These are phyloP conservation scores for Lodderomyces jiufengensis DNA, from an alignment of 1,139 yeast species.

Conservation along the genomic window DNA sequence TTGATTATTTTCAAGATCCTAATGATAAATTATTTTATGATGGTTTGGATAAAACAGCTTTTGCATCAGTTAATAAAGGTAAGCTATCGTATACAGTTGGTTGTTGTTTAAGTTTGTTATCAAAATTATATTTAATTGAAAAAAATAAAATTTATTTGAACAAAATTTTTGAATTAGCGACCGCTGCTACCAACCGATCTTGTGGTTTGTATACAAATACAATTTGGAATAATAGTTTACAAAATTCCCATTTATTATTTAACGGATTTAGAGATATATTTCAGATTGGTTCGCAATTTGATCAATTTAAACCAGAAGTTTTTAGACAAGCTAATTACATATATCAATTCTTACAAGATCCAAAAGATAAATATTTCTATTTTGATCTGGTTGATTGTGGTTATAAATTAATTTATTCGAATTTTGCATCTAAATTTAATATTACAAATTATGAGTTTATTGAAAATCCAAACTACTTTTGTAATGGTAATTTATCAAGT, in stretches of 20 bases:
- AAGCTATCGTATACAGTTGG: slow-evolving; percentile 40
- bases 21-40: slow-evolving; percentile 29
- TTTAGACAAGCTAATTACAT: slow-evolving; percentile 23
- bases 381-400: slow-evolving; percentile 15
- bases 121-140: slow-evolving; percentile 20
- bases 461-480: slow-evolving; percentile 10
- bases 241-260: slow-evolving; percentile 22
- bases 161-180: slow-evolving; percentile 17
- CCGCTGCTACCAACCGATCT: slow-evolving; percentile 17
- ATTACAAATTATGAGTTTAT: no score
- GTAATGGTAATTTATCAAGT: slow-evolving; percentile 14
- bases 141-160: slow-evolving; percentile 13
- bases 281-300: slow-evolving; percentile 11
- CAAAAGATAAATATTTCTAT: slow-evolving; percentile 16
- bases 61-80: slow-evolving; percentile 24
- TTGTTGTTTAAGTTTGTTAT: slow-evolving; percentile 26
- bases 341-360: slow-evolving; percentile 22
- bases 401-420: slow-evolving; percentile 10
- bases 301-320: slow-evolving; percentile 18
- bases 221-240: slow-evolving; percentile 24
- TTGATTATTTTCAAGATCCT: slow-evolving; percentile 27
- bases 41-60: slow-evolving; percentile 23
- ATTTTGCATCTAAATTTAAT: slow-evolving; percentile 8
- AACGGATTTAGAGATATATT: slow-evolving; percentile 23
- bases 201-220: slow-evolving; percentile 23